These are phyloP conservation scores for Morella rubra DNA, from an alignment of 306 rosid genomes.

Conservation along the genomic window DNA sequence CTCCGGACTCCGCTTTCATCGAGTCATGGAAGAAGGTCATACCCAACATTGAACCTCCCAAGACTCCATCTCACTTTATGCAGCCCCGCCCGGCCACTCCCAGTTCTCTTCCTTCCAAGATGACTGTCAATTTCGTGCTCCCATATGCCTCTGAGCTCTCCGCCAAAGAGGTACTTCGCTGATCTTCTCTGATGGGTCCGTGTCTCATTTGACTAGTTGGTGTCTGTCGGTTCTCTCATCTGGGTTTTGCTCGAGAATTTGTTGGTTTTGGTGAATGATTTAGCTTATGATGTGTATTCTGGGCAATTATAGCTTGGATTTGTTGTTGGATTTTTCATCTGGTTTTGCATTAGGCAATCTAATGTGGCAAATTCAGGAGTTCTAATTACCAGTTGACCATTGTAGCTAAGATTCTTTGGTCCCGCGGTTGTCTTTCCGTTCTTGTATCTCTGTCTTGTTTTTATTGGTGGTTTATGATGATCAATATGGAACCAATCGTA, in stretches of 20 bases:
- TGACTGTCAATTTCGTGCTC: conserved; percentile 90
- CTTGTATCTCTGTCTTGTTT: neutral
- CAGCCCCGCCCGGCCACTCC: conserved; percentile 71
- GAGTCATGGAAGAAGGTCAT: conserved; percentile 73
- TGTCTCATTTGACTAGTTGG: neutral
- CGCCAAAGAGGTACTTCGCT: conserved; percentile 70
- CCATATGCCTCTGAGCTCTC: conserved; percentile 83
- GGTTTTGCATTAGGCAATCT: neutral
- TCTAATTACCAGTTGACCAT: neutral
- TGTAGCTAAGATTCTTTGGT: neutral
- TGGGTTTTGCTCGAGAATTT: neutral
- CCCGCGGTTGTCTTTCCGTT: neutral
- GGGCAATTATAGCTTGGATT: neutral
- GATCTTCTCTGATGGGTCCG: neutral
- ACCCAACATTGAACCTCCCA: conserved; percentile 73
- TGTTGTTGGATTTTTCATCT: neutral
- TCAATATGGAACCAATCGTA: neutral
- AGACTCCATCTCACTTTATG: conserved; percentile 68
- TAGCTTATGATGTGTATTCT: neutral
- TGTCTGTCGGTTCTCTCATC: neutral
- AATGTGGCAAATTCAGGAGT: neutral
- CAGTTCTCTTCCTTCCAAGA: conserved; percentile 68
- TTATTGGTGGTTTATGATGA: neutral
- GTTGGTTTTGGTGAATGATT: neutral
- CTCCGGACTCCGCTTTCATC: conserved; percentile 38